phyloP scores from a whole-genome alignment of 805 yeast genomes.

The Pichia eremophila region DNA sequence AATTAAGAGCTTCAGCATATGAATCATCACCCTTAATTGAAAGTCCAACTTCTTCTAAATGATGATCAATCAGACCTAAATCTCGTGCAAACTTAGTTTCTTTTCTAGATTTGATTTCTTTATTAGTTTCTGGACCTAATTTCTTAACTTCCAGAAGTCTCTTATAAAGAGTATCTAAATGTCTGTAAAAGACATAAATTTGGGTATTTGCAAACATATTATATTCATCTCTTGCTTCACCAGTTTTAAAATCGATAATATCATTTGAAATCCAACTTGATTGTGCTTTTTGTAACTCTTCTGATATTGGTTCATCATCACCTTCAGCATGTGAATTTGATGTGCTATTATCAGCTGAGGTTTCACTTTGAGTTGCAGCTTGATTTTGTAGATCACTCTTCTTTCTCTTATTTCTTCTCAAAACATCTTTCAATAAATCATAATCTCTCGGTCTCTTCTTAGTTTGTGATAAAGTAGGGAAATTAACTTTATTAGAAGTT shows the following conservation, averaged over 20 bases:
- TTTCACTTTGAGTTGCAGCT: not conserved
- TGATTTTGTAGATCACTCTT: slow-evolving; percentile 6
- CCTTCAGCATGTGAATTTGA: not conserved
- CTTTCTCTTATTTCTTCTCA: slow-evolving; percentile 32
- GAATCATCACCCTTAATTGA: slow-evolving; percentile 60
- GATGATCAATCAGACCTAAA: slow-evolving; percentile 70
- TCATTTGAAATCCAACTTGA: slow-evolving; percentile 28
- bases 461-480: slow-evolving; percentile 23
- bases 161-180: slow-evolving; percentile 69
- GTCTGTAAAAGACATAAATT: slow-evolving; percentile 82
- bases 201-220: slow-evolving; percentile 85
- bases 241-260: slow-evolving; percentile 11
- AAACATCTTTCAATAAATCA: slow-evolving; percentile 52
- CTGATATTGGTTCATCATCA: slow-evolving; percentile 9
- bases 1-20: slow-evolving; percentile 66
- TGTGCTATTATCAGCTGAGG: slow-evolving; percentile 7
- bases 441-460: slow-evolving; percentile 45
- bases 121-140: slow-evolving; percentile 59
- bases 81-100: slow-evolving; percentile 78
- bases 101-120: slow-evolving; percentile 56
- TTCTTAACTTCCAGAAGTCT: slow-evolving; percentile 71
- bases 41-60: slow-evolving; percentile 72
- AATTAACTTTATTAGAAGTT: not conserved
- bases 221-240: slow-evolving; percentile 42
- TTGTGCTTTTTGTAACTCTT: slow-evolving; percentile 26